phyloP scores from a whole-genome alignment of 139 green algal genomes.

The Penium margaritaceum region DNA sequence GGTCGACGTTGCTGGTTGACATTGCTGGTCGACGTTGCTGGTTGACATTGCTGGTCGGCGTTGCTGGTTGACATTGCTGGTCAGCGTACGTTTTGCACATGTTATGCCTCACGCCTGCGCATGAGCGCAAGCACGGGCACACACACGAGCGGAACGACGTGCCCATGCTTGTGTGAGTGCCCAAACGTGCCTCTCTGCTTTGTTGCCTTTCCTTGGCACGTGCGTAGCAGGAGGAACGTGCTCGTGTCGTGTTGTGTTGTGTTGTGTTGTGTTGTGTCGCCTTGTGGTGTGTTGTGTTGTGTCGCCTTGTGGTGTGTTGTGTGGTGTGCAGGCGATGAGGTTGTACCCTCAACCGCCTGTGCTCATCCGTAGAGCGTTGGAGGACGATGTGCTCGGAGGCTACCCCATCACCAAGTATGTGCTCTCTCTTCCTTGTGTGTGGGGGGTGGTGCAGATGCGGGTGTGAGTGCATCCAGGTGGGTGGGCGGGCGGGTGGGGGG shows the following conservation, averaged over 20 bases:
- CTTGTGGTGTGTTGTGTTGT: no score
- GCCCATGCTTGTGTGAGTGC: no score
- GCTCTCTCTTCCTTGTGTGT: not conserved
- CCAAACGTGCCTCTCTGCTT: not conserved
- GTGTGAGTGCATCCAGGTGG: no score
- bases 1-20: no score
- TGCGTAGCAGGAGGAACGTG: not conserved
- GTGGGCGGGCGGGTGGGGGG: no score
- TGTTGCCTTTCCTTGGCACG: not conserved
- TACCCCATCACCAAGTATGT: conserved; percentile 41
- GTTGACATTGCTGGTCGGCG: no score
- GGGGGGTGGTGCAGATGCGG: no score
- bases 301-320: not conserved
- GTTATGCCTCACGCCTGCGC: no score
- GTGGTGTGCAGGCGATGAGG: not conserved
- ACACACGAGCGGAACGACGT: no score
- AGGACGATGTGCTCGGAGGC: conserved; percentile 55
- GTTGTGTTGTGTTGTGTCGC: no score
- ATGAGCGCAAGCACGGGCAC: no score
- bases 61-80: not conserved
- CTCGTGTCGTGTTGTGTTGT: not conserved
- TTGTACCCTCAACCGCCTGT: conserved; percentile 90
- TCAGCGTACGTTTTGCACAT: not conserved
- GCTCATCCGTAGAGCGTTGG: conserved; percentile 72
- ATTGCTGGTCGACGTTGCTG: no score